Percentiles rank a stretch among this genome's conserved stretches.
Conservation (phyloP, 495 filamentous ascomycete genomes). For the Penicillium canariense region DNA sequence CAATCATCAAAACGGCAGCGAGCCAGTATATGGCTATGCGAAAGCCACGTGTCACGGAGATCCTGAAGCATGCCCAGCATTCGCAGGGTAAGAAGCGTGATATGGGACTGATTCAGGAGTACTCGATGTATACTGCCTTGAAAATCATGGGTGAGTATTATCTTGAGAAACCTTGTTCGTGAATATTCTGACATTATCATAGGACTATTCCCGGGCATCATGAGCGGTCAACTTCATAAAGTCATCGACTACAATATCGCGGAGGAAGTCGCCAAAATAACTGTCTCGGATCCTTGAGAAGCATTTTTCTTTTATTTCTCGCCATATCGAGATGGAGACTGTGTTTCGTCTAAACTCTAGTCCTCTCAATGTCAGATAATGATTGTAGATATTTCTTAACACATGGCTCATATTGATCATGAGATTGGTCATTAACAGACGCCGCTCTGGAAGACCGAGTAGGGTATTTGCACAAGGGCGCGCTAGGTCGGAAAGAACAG, state of each 20-base stretch:
- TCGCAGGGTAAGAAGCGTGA: slow-evolving; percentile 32
- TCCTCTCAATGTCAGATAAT: background rate
- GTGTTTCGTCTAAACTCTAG: background rate
- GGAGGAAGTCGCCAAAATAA: slow-evolving; percentile 6
- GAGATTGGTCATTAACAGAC: too few species aligned
- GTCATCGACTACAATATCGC: slow-evolving; percentile 15
- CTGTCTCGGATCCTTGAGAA: background rate
- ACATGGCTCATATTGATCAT: too few species aligned
- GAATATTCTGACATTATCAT: background rate
- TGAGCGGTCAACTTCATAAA: slow-evolving; percentile 4
- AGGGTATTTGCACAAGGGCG: too few species aligned
- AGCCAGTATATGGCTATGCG: slow-evolving; percentile 30
- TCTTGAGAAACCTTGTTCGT: background rate
- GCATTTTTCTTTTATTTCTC: background rate
- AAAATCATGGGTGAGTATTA: slow-evolving; percentile 31
- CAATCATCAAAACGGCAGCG: slow-evolving; percentile 24
- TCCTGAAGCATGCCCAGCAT: slow-evolving; percentile 28
- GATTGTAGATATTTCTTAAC: too few species aligned
- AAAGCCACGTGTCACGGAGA: slow-evolving; percentile 28
- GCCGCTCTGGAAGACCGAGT: too few species aligned
- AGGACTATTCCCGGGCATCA: slow-evolving; percentile 13
- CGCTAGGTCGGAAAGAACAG: too few species aligned
- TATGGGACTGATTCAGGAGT: slow-evolving; percentile 33
- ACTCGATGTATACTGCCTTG: slow-evolving; percentile 33
- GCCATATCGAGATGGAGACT: background rate